Percentiles rank a stretch among this genome's conserved stretches.
Evolutionary conservation across 768 basidiomycete species (phyloP).

Genomic region (Galerina sulciceps): DNA sequence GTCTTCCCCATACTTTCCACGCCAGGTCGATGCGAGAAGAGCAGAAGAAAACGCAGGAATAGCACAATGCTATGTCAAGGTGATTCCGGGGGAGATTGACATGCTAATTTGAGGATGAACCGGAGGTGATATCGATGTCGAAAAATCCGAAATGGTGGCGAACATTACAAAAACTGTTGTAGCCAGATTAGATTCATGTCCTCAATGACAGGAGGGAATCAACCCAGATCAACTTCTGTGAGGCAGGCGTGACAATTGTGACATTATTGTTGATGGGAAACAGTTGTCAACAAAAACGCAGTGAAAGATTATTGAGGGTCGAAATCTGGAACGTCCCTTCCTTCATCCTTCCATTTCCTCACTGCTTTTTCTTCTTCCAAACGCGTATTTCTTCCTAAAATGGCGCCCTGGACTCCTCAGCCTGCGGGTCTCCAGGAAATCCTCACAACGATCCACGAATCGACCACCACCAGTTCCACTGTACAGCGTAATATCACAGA

Average conservation of each 20-base stretch:
- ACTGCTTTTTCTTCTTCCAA: constrained; percentile 27
- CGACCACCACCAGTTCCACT: constrained; percentile 76
- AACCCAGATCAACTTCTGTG: neutral
- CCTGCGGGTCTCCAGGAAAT: constrained; percentile 90
- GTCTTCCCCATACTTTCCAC: neutral
- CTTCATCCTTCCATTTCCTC: constrained; percentile 27
- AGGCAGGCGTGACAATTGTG: constrained; percentile 12
- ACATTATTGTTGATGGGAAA: constrained; percentile 26
- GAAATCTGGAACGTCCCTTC: constrained; percentile 22
- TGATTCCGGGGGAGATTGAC: neutral
- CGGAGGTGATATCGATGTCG: neutral
- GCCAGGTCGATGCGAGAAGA: neutral
- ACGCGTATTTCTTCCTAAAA: constrained; percentile 48
- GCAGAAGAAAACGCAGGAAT: neutral
- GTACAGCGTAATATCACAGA: constrained; percentile 84
- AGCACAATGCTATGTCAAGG: neutral
- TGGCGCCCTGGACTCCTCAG: constrained; percentile 84
- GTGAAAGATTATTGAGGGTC: constrained; percentile 32
- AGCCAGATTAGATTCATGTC: too few species aligned
- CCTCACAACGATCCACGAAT: constrained; percentile 88
- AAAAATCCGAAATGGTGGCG: too few species aligned
- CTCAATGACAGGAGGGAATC: too few species aligned
- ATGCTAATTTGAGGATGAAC: neutral
- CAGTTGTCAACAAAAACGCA: constrained; percentile 32
- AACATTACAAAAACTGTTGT: too few species aligned